Evolutionary conservation across 176 grass and related monocot genomes (phyloP), one percentile per base, ranked within the genome.

Genomic region (Bonia amplexicaulis): DNA sequence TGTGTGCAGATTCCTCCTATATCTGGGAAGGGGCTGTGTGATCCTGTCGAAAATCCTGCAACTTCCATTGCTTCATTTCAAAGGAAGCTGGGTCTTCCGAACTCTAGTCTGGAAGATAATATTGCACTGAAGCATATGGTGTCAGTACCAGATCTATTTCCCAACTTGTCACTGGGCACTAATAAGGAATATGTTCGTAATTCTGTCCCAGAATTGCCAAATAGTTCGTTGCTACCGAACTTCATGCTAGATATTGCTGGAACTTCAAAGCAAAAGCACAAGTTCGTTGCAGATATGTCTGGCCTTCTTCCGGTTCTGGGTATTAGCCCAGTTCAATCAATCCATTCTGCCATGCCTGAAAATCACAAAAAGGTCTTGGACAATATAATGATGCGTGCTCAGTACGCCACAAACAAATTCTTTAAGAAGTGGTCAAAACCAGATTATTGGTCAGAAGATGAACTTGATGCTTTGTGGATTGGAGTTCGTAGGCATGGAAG

Each of bases 391-490:
- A 88, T 95, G 90, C 91, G 93, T 67, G 83, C 91, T 80, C 91
- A 96, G 54, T 92, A 92, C 9, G 90, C 90, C 54, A 89, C 79
- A 84, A 90, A 68, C 46, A 99, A 99, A 77, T 91, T 93, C 73
- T 79, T 92, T 77, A 99, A 92, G 59, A 99, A 92, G 88, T 92
- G 88, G 74, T 61, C 87, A 27, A 99, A 96, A 79, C 44, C 66
- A 76, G 91, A 96, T 78, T 83, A 86, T 86, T 99, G 96, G 96
- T 94, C 96, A 53, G 96, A 99, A 90, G 96, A 99, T 80, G 93
- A 99, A 74, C 89, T 99, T 69, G 96, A 99, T 83, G 88, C 90
- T 89, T 85, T 99, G 80, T 99, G 96, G 96, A 96, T 99, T 80
- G 93, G 96, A 74, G 96, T 99, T 66, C 91, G 96, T 81, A 93